Evolutionary conservation across 768 basidiomycete genomes (phyloP), one percentile per base, ranked within the genome.

Genomic region (Lentinula boryana): DNA sequence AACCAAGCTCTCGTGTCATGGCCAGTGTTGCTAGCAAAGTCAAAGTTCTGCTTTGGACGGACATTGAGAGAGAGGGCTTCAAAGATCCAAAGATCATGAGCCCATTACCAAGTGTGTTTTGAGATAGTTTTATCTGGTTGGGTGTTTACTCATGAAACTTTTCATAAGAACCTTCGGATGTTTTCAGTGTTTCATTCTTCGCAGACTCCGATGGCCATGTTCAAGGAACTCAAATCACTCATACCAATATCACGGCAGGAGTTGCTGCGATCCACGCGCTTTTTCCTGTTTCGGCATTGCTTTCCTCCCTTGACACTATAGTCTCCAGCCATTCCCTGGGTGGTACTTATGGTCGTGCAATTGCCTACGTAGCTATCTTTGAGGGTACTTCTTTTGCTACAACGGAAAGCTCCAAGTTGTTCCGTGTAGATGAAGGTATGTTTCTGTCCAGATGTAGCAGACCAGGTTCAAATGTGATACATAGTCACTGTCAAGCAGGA

Each of bases 191-290:
- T 5, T 80, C 86, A 1, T 90, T 87, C 78, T 87, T 80, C 64
- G 74, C 79, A 65, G 76, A 78, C 1, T 66, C 78, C 18, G 73
- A 78, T 18, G 83, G 87, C 36, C 75, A 79, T 41, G 69, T 88
- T 7, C 82, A 81, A 60, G 87, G 82, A 23, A 82, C 81, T 7
- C 85, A 86, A 62, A 74, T 95, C 35, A 91, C 91, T 0, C 91
- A 94, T 69, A 81, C 89, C 70, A 94, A 93, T 64, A 69, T 96
- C 61, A 95, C 93, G 2, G 91, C 95, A 3, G 95, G 92, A 36
- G 88, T 95, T n/a, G 85, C 92, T 0, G 89, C 89, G 3, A 76
- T 85, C 23, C 86, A 89, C 38, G 83, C 86, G 4, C 69, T 95
- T 21, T 84, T 96, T 65, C 93, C 95, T 2, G 75, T 85, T 9